Evolutionary conservation across 2,329 filamentous ascomycete species (phyloP), one percentile per base, ranked within the genome.

Genomic region (Coniochaeta sp.): DNA sequence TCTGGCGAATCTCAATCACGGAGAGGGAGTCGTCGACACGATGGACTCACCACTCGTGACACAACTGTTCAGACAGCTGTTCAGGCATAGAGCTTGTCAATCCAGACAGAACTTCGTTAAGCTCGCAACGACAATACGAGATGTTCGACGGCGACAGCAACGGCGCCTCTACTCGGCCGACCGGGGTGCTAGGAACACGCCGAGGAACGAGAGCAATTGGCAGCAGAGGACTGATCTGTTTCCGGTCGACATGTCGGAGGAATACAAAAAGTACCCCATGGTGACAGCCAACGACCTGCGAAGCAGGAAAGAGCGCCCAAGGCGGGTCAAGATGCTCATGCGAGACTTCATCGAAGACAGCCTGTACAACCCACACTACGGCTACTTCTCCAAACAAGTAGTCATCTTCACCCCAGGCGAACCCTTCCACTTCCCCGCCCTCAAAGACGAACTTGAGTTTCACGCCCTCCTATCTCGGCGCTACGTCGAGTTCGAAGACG

Each of bases 331-430:
- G 83, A 99, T 99, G 95, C 78, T 97, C 70, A 90, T 96, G 72
- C 85, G 96, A 65, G 96, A 99, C 80, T 99, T 99, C 71, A 95
- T 99, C 71, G 95, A 99, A 96, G 93, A 97, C 77, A 95, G 91
- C 71, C 78, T 97, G 16, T 98, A 98, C 73, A 97, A 98, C 71
- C 92, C 92, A 0, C 82, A 91, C 66, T 98, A 97, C 71, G 93
- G 93, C 67, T 97, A 97, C 78, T 97, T 97, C 75, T 93, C 92
- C 59, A 96, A 96, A 70, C 91, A 96, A 72, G 93, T 91, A 68
- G 92, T 96, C 71, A 97, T 99, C 74, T 99, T 99, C 79, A 90
- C 86, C 36, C 91, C 93, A 12, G 92, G 92, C 61, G 88, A 93
- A 64, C 91, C 95, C 4, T 99, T 99, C 76, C 81, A 95, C 70